These are phyloP conservation scores for Pestalotiopsis sp. DNA, from an alignment of 2,329 filamentous ascomycete species.

Conservation along the genomic window DNA sequence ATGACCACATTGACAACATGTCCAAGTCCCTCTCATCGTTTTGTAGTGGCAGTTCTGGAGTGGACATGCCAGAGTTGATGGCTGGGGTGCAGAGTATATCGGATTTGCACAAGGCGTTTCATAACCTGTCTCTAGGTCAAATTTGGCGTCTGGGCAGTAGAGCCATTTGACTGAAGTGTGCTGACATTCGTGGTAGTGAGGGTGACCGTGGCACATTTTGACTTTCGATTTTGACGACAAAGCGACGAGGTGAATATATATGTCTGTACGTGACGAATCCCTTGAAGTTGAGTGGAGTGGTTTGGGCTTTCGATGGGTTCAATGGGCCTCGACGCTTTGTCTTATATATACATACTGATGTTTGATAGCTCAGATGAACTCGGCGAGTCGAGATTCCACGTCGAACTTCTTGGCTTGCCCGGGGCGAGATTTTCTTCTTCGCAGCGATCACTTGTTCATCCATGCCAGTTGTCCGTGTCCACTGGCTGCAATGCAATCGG, in stretches of 20 bases:
- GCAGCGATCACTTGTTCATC: background rate
- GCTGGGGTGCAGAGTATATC: conserved; percentile 49
- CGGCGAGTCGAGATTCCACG: background rate
- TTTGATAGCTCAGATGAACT: background rate
- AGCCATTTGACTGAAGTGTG: conserved; percentile 60
- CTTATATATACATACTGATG: conserved; percentile 16
- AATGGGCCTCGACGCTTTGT: background rate
- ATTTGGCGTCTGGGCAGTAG: conserved; percentile 52
- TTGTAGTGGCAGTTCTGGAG: conserved; percentile 55
- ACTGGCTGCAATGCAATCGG: background rate
- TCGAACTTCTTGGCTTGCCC: conserved; percentile 26
- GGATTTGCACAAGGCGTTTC: conserved; percentile 52
- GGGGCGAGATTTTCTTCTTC: conserved; percentile 1
- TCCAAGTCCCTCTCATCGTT: conserved; percentile 52
- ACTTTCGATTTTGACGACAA: background rate
- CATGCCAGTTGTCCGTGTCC: conserved; percentile 4
- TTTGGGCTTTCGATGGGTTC: background rate
- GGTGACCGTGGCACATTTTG: conserved; percentile 59
- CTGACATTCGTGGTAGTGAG: conserved; percentile 53
- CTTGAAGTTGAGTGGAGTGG: conserved; percentile 3
- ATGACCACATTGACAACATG: conserved; percentile 55
- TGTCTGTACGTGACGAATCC: background rate
- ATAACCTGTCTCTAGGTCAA: conserved; percentile 53
- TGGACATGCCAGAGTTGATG: conserved; percentile 47
- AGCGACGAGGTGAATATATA: background rate